These are phyloP conservation scores for Lipomyces sp. DNA, from an alignment of 805 yeast genomes.

Conservation along the genomic window DNA sequence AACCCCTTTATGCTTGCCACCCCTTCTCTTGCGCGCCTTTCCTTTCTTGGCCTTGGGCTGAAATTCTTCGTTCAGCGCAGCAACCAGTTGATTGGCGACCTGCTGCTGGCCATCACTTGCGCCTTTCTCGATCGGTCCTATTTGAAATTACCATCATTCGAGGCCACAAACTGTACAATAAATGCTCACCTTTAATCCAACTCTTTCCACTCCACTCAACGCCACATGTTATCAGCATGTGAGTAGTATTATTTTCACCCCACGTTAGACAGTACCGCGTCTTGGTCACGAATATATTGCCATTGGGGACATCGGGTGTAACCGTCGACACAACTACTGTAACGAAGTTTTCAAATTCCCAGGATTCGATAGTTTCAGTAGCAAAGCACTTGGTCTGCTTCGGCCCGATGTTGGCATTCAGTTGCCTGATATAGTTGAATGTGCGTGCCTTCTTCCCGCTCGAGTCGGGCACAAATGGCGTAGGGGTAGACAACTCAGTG, in stretches of 20 bases:
- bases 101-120: conserved; percentile 78
- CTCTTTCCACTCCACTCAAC: conserved; percentile 89
- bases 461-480: conserved; percentile 27
- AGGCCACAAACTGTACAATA: neutral
- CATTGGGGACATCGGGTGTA: conserved; percentile 97
- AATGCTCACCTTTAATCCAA: conserved; percentile 71
- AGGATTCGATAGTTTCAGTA: conserved; percentile 63
- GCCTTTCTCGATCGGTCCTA: conserved; percentile 75
- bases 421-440: conserved; percentile 66
- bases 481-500: conserved; percentile 30
- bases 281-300: conserved; percentile 74
- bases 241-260: conserved; percentile 67
- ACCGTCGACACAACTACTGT: conserved; percentile 64
- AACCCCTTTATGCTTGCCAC: conserved; percentile 15
- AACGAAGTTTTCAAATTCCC: conserved; percentile 60
- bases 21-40: conserved; percentile 27
- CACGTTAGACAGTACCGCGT: conserved; percentile 77
- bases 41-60: conserved; percentile 23
- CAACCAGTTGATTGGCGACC: conserved; percentile 58
- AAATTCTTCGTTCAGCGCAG: conserved; percentile 44
- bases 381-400: conserved; percentile 81
- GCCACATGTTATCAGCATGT: conserved; percentile 67
- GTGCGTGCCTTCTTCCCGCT: conserved; percentile 43
- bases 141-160: neutral
- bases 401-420: conserved; percentile 87